Base-by-base conservation (phyloP, 768 basidiomycete species). In the Tricholoma hemisulphureum region DNA sequence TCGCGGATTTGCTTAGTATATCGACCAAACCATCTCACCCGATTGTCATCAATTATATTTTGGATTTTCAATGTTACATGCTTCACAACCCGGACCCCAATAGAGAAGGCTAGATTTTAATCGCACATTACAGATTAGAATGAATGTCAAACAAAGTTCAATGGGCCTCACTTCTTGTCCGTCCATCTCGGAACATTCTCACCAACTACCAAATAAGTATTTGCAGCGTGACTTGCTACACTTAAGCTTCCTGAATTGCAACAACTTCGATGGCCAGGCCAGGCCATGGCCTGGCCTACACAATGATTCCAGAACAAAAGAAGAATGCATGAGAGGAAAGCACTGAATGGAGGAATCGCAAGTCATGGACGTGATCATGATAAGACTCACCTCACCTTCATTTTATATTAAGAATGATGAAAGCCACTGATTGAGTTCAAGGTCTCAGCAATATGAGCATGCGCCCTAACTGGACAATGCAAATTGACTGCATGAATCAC, bases 201-300 rank as follows among this genome's bases (percentile, higher is more conserved):
- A 39, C 18, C 26, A 9, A 23, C 26, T 48, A 49, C 46, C 26
- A 28, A 28, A 49, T 18, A 49, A 49, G 46, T 18, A n/a, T 18
- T 18, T 49, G 46, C 8, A 5, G 26, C 46, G 51, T 37, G 51
- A 23, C 18, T 35, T 53, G 34, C 20, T 37, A 37, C 20, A 32
- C 26, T 35, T 53, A 53, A 53, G 10, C 51, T 53, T 53, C 20
- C 32, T 11, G 67, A 46, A 64, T 72, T 21, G 60, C 76, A 50
- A 68, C 76, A 24, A 73, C 72, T 53, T 70, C 75, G 53, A 76
- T 76, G 49, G 77, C 76, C 32, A n/a, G n/a, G n/a, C n/a, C n/a
- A n/a, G n/a, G n/a, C n/a, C n/a, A n/a, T 78, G 73, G 60, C 63
- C 72, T 49, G 46, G 26, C 24, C 46, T 48, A 13, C 16, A 28